phyloP scores from a whole-genome alignment of 1,284 basidiomycete species.

The Amylostereum areolatum region DNA sequence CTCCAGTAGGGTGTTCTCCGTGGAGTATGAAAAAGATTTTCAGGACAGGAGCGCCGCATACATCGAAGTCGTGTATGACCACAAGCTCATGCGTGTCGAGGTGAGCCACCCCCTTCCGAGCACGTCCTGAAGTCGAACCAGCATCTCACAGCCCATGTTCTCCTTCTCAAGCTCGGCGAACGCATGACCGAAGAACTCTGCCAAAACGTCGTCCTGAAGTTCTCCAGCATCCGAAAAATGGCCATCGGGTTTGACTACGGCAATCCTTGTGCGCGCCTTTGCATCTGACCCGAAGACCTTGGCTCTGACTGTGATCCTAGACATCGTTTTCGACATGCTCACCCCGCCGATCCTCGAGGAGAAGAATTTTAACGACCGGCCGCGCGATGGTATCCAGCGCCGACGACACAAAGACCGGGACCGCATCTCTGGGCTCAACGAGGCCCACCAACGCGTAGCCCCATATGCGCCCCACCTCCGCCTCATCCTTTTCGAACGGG shows the following conservation, averaged over 20 bases:
- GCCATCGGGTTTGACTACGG: slow-evolving; percentile 44
- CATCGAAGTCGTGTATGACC: slow-evolving; percentile 52
- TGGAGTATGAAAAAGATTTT: slow-evolving; percentile 41
- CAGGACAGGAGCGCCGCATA: slow-evolving; percentile 34
- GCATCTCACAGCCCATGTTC: not conserved
- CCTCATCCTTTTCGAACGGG: slow-evolving; percentile 35
- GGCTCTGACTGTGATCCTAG: slow-evolving; percentile 23
- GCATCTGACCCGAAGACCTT: slow-evolving; percentile 3
- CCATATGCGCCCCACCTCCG: slow-evolving; percentile 59
- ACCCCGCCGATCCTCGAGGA: slow-evolving; percentile 49
- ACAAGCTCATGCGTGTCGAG: slow-evolving; percentile 51
- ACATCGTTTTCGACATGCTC: slow-evolving; percentile 50
- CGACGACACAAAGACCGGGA: slow-evolving; percentile 31
- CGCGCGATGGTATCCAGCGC: slow-evolving; percentile 3
- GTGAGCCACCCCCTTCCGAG: slow-evolving; percentile 25
- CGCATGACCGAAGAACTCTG: slow-evolving; percentile 36
- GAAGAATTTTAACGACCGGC: slow-evolving; percentile 38
- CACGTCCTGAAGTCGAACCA: not conserved
- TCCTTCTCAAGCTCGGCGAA: slow-evolving; percentile 41
- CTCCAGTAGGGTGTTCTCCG: slow-evolving; percentile 44
- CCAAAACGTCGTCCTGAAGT: slow-evolving; percentile 40
- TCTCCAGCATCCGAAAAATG: slow-evolving; percentile 50
- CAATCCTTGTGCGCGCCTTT: slow-evolving; percentile 23
- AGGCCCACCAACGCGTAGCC: slow-evolving; percentile 42
- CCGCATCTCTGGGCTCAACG: slow-evolving; percentile 47